Percentiles rank a stretch among this genome's conserved stretches.
Conservation (phyloP, 2,329 filamentous ascomycete species). For the Colletotrichum tropicale region DNA sequence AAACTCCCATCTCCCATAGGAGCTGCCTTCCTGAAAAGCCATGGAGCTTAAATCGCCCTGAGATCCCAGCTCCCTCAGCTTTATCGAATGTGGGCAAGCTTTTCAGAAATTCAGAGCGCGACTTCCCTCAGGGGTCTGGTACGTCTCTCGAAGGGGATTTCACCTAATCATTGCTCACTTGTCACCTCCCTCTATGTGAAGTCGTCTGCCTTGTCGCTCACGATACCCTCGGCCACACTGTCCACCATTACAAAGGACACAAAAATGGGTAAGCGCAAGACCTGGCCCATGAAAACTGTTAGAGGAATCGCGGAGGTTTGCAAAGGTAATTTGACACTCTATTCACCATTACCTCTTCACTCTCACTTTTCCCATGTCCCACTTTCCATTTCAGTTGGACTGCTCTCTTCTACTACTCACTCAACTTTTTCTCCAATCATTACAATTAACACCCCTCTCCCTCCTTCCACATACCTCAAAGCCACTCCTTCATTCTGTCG, state of each 20-base stretch:
- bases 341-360: neutral
- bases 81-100: neutral
- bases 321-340: neutral
- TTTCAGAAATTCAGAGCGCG: neutral
- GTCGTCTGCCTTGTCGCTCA: neutral
- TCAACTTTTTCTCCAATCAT: neutral
- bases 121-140: neutral
- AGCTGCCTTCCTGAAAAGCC: neutral
- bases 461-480: neutral
- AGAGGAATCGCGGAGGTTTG: neutral
- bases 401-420: neutral
- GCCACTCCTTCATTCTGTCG: neutral
- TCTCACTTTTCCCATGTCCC: neutral
- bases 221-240: neutral
- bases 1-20: neutral
- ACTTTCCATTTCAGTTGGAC: neutral
- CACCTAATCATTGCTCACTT: neutral
- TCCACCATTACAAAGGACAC: neutral
- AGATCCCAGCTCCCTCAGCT: neutral
- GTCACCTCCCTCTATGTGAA: neutral
- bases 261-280: neutral
- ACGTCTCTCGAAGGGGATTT: neutral
- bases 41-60: neutral
- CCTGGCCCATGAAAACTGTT: neutral
- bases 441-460: neutral